Percentiles rank a stretch among this genome's conserved stretches.
These are phyloP conservation scores for sunflower (Helianthus annuus) DNA, from an alignment of 129 eudicot genomes.

Conservation along the genomic window DNA sequence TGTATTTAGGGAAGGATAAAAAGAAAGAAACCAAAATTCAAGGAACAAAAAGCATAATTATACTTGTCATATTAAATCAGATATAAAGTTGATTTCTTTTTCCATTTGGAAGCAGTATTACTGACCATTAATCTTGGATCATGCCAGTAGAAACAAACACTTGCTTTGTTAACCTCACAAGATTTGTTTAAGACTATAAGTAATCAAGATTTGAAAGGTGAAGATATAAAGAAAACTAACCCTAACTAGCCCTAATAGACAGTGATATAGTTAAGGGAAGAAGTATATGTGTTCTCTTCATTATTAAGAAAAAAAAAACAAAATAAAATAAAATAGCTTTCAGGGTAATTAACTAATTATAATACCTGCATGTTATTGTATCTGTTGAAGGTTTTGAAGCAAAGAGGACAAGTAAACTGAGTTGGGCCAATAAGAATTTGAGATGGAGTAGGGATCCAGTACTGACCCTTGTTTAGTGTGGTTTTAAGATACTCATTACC, in stretches of 20 bases:
- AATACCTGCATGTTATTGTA: slow-evolving; percentile 98
- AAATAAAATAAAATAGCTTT: slow-evolving; percentile 5
- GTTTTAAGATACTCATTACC: slow-evolving; percentile 41
- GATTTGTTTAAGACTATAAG: not conserved
- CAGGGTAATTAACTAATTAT: not conserved
- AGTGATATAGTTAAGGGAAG: slow-evolving; percentile 27
- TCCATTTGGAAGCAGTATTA: slow-evolving; percentile 24
- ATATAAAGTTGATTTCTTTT: slow-evolving; percentile 34
- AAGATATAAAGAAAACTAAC: slow-evolving; percentile 26
- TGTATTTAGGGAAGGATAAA: slow-evolving; percentile 18
- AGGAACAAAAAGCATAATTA: slow-evolving; percentile 70
- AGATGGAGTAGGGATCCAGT: slow-evolving; percentile 95
- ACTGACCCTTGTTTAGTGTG: slow-evolving; percentile 82
- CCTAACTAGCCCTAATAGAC: slow-evolving; percentile 36
- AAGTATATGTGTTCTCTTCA: too few species aligned
- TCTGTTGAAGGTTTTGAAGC: slow-evolving; percentile 94
- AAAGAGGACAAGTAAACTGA: slow-evolving; percentile 93
- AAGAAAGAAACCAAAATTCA: slow-evolving; percentile 52
- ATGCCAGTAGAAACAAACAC: slow-evolving; percentile 41
- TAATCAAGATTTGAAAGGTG: slow-evolving; percentile 18
- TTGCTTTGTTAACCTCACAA: slow-evolving; percentile 48
- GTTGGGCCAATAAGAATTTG: slow-evolving; percentile 95
- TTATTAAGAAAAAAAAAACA: too few species aligned
- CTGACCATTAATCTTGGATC: slow-evolving; percentile 44
- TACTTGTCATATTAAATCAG: slow-evolving; percentile 67